Evolutionary conservation across 2,329 filamentous ascomycete species (phyloP).

Genomic region (Xenoacremonium recifei): DNA sequence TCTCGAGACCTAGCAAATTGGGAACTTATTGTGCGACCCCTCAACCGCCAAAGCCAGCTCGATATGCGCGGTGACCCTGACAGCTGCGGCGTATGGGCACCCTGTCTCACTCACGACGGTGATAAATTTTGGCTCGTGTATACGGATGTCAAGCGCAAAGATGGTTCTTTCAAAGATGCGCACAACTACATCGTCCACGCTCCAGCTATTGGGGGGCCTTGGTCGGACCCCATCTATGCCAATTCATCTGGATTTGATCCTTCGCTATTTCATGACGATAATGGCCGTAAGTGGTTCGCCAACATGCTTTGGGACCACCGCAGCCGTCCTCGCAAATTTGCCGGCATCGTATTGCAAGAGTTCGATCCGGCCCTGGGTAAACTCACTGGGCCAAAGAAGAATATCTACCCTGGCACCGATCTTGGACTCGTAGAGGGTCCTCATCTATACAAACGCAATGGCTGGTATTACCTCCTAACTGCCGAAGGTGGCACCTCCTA

Average conservation of each 20-base stretch:
- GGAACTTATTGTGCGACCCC: constrained; percentile 45
- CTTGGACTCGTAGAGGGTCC: constrained; percentile 55
- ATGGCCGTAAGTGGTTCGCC: constrained; percentile 55
- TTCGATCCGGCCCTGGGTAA: constrained; percentile 48
- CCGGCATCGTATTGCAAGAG: constrained; percentile 58
- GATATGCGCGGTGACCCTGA: constrained; percentile 60
- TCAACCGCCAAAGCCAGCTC: constrained; percentile 49
- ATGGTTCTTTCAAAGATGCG: constrained; percentile 63
- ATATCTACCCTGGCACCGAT: constrained; percentile 54
- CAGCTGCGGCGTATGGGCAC: constrained; percentile 63
- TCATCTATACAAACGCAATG: constrained; percentile 57
- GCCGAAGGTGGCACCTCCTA: constrained; percentile 62
- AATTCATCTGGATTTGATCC: constrained; percentile 65
- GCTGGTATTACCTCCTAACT: constrained; percentile 59
- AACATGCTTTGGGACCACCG: constrained; percentile 59
- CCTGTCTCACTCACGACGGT: constrained; percentile 61
- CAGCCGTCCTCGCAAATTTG: constrained; percentile 46
- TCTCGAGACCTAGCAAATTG: constrained; percentile 54
- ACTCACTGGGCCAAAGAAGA: constrained; percentile 55
- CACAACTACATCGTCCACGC: constrained; percentile 63
- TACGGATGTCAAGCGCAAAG: constrained; percentile 66
- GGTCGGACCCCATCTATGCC: constrained; percentile 59
- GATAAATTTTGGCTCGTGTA: constrained; percentile 62
- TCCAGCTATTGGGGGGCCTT: constrained; percentile 53
- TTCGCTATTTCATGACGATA: constrained; percentile 56